Evolutionary conservation across 202 grass and related monocot genomes (phyloP).

Genomic region (Carex arenaria): DNA sequence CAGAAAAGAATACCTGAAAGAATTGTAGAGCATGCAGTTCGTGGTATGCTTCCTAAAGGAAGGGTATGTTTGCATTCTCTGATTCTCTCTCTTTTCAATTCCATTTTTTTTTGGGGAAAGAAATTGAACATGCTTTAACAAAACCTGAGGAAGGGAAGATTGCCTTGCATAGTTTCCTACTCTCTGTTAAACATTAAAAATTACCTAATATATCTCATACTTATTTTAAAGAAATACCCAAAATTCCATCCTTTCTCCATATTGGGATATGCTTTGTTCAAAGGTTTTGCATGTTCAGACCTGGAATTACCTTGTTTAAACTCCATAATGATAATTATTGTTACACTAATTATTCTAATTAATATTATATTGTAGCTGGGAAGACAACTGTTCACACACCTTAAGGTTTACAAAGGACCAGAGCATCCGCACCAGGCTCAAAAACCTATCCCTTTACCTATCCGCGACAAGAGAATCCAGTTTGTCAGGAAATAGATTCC

Average conservation of each 20-base stretch:
- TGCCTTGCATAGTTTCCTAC: conserved; percentile 9
- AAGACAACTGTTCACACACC: conserved; percentile 88
- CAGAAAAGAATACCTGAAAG: conserved; percentile 95
- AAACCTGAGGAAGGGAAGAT: neutral
- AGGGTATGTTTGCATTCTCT: conserved; percentile 43
- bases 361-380: conserved; percentile 51
- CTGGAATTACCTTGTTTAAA: neutral
- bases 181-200: conserved; percentile 9
- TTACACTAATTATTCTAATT: neutral
- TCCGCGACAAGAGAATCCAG: conserved; percentile 82
- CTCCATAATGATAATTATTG: neutral
- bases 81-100: conserved; percentile 8
- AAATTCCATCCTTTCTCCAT: neutral
- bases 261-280: neutral
- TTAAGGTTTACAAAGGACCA: conserved; percentile 90
- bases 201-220: neutral
- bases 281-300: neutral
- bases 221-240: neutral
- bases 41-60: conserved; percentile 99
- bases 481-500: conserved; percentile 29
- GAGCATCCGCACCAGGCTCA: conserved; percentile 88
- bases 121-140: neutral
- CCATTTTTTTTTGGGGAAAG: neutral
- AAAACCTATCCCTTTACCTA: conserved; percentile 71
- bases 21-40: conserved; percentile 93